Evolutionary conservation across 148 eudicot genomes (phyloP).

Genomic region (Arctostaphylos glauca): DNA sequence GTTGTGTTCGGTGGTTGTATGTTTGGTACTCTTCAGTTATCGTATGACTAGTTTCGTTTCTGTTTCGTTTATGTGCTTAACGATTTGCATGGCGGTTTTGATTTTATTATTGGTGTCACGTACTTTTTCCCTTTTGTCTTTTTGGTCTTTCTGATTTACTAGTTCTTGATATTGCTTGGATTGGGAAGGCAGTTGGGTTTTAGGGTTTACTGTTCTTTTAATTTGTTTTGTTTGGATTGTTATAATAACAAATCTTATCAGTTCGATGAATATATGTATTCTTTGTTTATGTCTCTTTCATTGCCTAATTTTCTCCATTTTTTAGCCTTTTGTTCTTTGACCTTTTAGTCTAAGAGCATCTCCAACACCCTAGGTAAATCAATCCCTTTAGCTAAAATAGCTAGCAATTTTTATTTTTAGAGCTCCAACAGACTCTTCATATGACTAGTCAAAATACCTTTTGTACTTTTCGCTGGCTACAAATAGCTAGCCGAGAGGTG

Average conservation of each 20-base stretch:
- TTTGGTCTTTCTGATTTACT: neutral
- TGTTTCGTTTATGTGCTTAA: no score
- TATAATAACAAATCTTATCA: neutral
- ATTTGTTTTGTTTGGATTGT: neutral
- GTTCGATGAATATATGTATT: neutral
- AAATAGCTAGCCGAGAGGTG: no score
- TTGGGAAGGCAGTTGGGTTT: neutral
- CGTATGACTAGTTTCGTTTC: neutral
- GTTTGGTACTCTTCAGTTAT: neutral
- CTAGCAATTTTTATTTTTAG: no score
- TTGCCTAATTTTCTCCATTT: neutral
- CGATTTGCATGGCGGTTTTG: constrained; percentile 1
- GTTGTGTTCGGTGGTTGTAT: neutral
- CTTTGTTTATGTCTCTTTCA: neutral
- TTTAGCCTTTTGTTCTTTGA: neutral
- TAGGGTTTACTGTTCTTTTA: neutral
- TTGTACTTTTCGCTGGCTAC: no score
- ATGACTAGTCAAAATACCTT: no score
- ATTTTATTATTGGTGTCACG: neutral
- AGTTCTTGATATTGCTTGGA: neutral
- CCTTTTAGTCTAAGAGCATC: neutral
- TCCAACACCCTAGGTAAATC: no score
- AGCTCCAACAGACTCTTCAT: no score
- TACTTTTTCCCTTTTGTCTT: neutral
- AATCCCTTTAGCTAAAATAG: no score